Percentiles rank a stretch among this genome's conserved stretches.
phyloP scores from a whole-genome alignment of 768 basidiomycete genomes.

The Hygrophoropsis aurantiaca region DNA sequence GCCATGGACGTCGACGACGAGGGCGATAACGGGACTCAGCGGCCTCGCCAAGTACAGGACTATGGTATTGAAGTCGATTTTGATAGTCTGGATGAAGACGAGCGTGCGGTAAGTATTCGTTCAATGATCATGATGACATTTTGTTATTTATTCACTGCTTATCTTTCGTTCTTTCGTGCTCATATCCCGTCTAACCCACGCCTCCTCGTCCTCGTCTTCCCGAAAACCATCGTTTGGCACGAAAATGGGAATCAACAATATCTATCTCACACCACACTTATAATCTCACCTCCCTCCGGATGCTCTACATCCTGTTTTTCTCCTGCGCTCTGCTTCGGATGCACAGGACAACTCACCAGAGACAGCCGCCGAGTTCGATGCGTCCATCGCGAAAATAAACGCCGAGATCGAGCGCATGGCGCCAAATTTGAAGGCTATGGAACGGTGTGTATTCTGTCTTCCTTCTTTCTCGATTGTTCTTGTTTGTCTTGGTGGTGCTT shows the following conservation, averaged over 20 bases:
- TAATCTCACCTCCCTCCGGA: neutral
- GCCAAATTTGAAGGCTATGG: conserved; percentile 96
- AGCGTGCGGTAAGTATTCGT: conserved; percentile 52
- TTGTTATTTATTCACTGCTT: too few relatives aligned
- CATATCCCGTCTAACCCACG: too few relatives aligned
- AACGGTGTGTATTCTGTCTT: conserved; percentile 52
- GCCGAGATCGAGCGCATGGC: conserved; percentile 91
- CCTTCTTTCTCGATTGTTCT: neutral
- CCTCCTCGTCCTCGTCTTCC: too few relatives aligned
- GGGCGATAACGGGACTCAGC: conserved; percentile 79
- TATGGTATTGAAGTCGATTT: conserved; percentile 94
- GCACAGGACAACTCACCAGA: conserved; percentile 65
- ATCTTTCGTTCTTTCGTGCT: too few relatives aligned
- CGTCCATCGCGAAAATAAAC: conserved; percentile 65
- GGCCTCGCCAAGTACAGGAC: conserved; percentile 67
- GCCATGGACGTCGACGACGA: conserved; percentile 92
- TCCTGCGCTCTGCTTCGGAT: too few relatives aligned
- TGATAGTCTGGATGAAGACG: conserved; percentile 67
- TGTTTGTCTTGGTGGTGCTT: too few relatives aligned
- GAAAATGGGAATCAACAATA: too few relatives aligned
- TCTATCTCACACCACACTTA: too few relatives aligned
- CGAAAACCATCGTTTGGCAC: too few relatives aligned
- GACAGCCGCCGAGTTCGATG: conserved; percentile 70
- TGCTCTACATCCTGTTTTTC: neutral
- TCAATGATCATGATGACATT: neutral